Evolutionary conservation across 805 yeast species (phyloP).

Genomic region (Kuraishia ogatae): DNA sequence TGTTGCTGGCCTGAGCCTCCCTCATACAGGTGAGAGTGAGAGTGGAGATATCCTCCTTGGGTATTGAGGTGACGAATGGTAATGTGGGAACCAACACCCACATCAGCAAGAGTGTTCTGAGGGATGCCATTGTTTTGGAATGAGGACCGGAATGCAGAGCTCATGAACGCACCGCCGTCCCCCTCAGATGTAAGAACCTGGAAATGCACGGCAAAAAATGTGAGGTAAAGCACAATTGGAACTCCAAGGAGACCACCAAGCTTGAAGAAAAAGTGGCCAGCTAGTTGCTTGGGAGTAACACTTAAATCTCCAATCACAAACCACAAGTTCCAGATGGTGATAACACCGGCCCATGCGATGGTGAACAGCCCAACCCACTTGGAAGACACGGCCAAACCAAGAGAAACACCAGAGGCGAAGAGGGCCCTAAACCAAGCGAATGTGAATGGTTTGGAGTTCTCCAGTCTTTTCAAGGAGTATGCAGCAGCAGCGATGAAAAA

Average conservation of each 20-base stretch:
- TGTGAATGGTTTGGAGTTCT: conserved; percentile 31
- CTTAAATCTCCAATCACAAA: conserved; percentile 56
- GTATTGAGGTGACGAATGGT: conserved; percentile 64
- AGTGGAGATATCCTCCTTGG: conserved; percentile 75
- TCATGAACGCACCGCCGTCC: conserved; percentile 56
- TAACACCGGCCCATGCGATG: conserved; percentile 49
- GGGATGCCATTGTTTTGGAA: conserved; percentile 57
- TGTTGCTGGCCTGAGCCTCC: conserved; percentile 84
- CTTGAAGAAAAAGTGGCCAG: conserved; percentile 41
- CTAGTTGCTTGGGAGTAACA: conserved; percentile 31
- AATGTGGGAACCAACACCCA: conserved; percentile 64
- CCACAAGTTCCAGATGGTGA: conserved; percentile 55
- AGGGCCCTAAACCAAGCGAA: conserved; percentile 45
- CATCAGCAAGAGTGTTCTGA: conserved; percentile 46
- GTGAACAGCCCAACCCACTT: conserved; percentile 71
- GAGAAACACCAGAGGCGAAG: conserved; percentile 34
- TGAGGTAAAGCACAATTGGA: conserved; percentile 46
- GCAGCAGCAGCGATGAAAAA: conserved; percentile 39
- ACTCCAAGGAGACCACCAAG: conserved; percentile 45
- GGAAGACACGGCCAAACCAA: conserved; percentile 51
- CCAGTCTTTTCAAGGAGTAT: conserved; percentile 41
- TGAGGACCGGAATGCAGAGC: conserved; percentile 43
- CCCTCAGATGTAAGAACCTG: conserved; percentile 49
- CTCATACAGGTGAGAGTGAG: conserved; percentile 64
- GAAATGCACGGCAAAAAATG: conserved; percentile 60